Conservation (phyloP, 345 rosid genomes). For the Eutrema yunnanense region DNA sequence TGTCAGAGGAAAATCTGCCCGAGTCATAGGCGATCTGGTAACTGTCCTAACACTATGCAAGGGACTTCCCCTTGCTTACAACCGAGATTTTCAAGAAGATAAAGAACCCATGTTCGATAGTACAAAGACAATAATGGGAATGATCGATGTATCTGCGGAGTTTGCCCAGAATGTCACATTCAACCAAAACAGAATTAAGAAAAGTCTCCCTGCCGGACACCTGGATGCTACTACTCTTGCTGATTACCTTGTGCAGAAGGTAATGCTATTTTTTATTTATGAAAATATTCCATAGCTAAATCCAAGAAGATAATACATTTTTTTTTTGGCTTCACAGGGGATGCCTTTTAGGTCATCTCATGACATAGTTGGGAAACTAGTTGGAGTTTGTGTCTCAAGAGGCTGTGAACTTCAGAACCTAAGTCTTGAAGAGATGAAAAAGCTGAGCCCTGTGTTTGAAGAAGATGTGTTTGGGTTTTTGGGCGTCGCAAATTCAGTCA, state of each 20-base stretch:
- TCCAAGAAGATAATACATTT: neutral
- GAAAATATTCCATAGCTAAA: neutral
- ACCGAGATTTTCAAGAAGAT: slow-evolving; percentile 98
- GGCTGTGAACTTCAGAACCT: slow-evolving; percentile 72
- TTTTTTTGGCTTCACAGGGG: slow-evolving; percentile 43
- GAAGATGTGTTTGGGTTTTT: slow-evolving; percentile 66
- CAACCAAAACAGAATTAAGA: slow-evolving; percentile 56
- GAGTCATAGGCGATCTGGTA: slow-evolving; percentile 76
- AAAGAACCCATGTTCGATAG: slow-evolving; percentile 93
- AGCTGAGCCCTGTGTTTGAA: slow-evolving; percentile 57
- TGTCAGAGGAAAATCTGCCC: slow-evolving; percentile 88
- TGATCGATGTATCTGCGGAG: slow-evolving; percentile 94
- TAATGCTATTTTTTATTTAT: neutral
- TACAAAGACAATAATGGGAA: slow-evolving; percentile 67
- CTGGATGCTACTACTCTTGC: slow-evolving; percentile 98
- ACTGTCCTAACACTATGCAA: slow-evolving; percentile 86
- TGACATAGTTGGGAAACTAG: slow-evolving; percentile 83
- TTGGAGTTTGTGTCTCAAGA: slow-evolving; percentile 67
- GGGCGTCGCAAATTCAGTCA: slow-evolving; percentile 73
- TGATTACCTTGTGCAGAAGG: slow-evolving; percentile 93
- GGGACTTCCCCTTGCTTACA: slow-evolving; percentile 96
- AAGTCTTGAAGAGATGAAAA: slow-evolving; percentile 61
- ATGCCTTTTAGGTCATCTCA: slow-evolving; percentile 92
- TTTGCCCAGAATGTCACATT: slow-evolving; percentile 83
- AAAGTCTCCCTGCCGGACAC: slow-evolving; percentile 81